Conservation (phyloP, 2,329 filamentous ascomycete species). For the Canariomyces notabilis region DNA sequence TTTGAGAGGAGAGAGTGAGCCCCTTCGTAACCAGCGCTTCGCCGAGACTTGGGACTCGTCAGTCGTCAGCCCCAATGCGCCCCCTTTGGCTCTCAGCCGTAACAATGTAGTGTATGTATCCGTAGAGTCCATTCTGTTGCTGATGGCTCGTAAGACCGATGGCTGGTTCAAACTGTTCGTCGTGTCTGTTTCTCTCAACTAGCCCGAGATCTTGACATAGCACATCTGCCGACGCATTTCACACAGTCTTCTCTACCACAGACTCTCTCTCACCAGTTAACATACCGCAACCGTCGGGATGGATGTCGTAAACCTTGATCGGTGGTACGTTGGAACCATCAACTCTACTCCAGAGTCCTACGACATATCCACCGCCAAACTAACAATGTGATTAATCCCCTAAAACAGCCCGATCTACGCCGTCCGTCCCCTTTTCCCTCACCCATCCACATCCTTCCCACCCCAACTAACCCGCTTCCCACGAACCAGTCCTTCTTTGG, state of each 20-base stretch:
- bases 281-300: constrained; percentile 18
- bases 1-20: not conserved
- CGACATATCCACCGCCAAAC: too few relatives aligned
- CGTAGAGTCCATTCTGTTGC: too few relatives aligned
- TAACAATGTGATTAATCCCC: not conserved
- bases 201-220: too few relatives aligned
- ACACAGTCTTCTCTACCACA: too few relatives aligned
- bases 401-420: constrained; percentile 39
- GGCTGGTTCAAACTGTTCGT: not conserved
- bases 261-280: not conserved
- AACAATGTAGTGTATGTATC: too few relatives aligned
- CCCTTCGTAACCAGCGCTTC: not conserved
- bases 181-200: too few relatives aligned
- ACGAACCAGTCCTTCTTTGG: constrained; percentile 74
- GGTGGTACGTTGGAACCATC: constrained; percentile 29
- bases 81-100: too few relatives aligned
- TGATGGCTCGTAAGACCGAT: too few relatives aligned
- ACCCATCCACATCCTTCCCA: not conserved
- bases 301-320: constrained; percentile 33
- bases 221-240: too few relatives aligned
- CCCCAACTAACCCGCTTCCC: not conserved
- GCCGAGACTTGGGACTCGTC: constrained; percentile 2
- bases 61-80: not conserved
- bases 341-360: not conserved
- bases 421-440: constrained; percentile 29